phyloP scores from a whole-genome alignment of 2,329 filamentous ascomycete species.

The Gliomastix tumulicola region DNA sequence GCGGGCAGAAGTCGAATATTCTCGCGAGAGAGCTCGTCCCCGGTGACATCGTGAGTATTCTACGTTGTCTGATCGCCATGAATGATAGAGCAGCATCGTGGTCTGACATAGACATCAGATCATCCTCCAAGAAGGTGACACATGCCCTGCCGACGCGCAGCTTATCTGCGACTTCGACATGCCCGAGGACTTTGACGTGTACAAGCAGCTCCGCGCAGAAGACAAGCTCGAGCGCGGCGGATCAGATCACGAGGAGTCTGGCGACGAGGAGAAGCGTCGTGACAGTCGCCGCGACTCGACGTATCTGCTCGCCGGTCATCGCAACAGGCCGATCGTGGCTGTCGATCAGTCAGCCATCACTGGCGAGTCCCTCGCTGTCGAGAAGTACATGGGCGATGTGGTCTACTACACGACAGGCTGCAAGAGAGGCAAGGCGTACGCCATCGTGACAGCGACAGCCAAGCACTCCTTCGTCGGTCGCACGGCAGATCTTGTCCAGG shows the following conservation, averaged over 20 bases:
- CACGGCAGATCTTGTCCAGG: conserved; percentile 67
- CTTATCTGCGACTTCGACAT: conserved; percentile 68
- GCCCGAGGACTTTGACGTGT: conserved; percentile 43
- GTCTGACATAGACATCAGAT: conserved; percentile 37
- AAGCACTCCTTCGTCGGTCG: conserved; percentile 70
- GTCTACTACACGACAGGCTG: conserved; percentile 77
- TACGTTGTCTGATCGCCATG: background rate
- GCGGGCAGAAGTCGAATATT: conserved; percentile 61
- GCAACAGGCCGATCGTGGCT: conserved; percentile 61
- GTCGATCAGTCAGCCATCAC: conserved; percentile 77
- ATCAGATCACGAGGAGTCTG: conserved; percentile 41
- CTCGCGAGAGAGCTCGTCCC: conserved; percentile 69
- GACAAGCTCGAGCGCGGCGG: conserved; percentile 55
- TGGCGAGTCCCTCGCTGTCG: conserved; percentile 71
- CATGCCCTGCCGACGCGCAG: conserved; percentile 62
- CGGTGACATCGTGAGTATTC: conserved; percentile 65
- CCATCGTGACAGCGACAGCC: conserved; percentile 59
- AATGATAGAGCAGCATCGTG: too few species aligned
- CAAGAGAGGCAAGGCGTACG: conserved; percentile 74
- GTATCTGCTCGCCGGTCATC: conserved; percentile 30
- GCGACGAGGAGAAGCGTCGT: conserved; percentile 25
- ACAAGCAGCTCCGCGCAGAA: conserved; percentile 56
- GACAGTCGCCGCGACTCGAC: conserved; percentile 3
- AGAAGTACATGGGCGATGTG: conserved; percentile 71
- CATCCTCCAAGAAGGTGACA: conserved; percentile 64